Evolutionary conservation across 164 flowering plant species (phyloP).

Genomic region (Magnolia sinica): DNA sequence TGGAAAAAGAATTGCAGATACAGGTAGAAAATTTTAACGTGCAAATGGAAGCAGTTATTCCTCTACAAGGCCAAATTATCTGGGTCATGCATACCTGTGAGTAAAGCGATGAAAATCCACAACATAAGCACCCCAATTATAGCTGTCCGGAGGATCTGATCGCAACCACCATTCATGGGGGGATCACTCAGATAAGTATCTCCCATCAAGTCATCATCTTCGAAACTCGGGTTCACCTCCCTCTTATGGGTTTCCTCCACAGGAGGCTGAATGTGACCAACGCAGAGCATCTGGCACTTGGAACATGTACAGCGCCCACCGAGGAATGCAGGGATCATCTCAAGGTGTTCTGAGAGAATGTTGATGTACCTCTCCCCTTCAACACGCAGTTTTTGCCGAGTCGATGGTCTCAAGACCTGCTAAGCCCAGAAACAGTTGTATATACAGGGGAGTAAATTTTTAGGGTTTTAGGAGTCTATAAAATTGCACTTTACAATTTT

Average conservation of each 20-base stretch:
- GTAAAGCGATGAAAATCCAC: slow-evolving; percentile 51
- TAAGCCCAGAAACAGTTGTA: not conserved
- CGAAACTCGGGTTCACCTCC: slow-evolving; percentile 5
- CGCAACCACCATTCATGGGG: slow-evolving; percentile 23
- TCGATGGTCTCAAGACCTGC: slow-evolving; percentile 59
- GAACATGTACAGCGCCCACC: slow-evolving; percentile 60
- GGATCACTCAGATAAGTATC: slow-evolving; percentile 11
- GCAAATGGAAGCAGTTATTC: no score
- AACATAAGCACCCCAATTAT: slow-evolving; percentile 60
- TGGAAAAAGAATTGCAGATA: no score
- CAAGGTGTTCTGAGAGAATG: slow-evolving; percentile 43
- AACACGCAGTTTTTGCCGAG: slow-evolving; percentile 45
- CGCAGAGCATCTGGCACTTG: slow-evolving; percentile 27
- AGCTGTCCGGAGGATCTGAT: slow-evolving; percentile 53
- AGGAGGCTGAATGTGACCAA: not conserved
- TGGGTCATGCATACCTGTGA: slow-evolving; percentile 48
- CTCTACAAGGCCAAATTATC: slow-evolving; percentile 9
- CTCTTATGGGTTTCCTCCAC: slow-evolving; percentile 4
- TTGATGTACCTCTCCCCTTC: slow-evolving; percentile 42
- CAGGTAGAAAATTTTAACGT: no score
- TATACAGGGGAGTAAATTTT: not conserved
- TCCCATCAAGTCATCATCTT: slow-evolving; percentile 14
- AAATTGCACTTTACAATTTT: not conserved
- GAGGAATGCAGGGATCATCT: slow-evolving; percentile 46
- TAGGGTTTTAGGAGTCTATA: no score